These are phyloP conservation scores for Aspergillus latus DNA, from an alignment of 2,329 filamentous ascomycete genomes.

Conservation along the genomic window DNA sequence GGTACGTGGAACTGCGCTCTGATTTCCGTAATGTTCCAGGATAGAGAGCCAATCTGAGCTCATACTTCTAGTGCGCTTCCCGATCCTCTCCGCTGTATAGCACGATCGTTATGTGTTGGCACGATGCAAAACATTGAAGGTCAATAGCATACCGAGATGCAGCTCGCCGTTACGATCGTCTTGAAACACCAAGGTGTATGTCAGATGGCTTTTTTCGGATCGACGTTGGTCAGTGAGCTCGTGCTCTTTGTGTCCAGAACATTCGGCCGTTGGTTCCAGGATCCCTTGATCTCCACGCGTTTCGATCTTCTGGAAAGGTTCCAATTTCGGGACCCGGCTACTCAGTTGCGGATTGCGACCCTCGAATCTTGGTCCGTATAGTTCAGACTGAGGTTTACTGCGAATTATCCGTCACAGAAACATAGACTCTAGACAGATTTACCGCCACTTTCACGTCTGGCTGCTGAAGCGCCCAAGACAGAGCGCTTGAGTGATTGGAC, in stretches of 20 bases:
- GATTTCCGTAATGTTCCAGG: background rate
- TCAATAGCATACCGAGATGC: conserved; percentile 13
- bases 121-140: background rate
- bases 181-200: conserved; percentile 2
- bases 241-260: conserved; percentile 18
- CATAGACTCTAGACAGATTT: background rate
- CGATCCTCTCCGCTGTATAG: conserved; percentile 4
- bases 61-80: background rate
- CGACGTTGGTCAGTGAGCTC: conserved; percentile 5
- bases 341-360: conserved; percentile 4
- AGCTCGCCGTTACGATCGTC: conserved; percentile 18
- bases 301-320: conserved; percentile 3
- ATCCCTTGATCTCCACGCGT: conserved; percentile 9
- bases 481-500: too few species aligned
- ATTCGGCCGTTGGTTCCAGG: conserved; percentile 20
- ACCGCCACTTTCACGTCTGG: too few species aligned
- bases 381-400: conserved; percentile 6
- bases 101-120: conserved; percentile 1
- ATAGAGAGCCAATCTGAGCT: background rate
- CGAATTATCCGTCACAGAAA: conserved; percentile 4
- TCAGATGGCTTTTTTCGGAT: background rate
- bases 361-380: background rate
- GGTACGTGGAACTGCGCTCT: background rate
- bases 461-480: too few species aligned
- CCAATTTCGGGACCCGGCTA: background rate